Evolutionary conservation across 1,139 yeast species (phyloP).

Genomic region (Meyerozyma elateridarum): DNA sequence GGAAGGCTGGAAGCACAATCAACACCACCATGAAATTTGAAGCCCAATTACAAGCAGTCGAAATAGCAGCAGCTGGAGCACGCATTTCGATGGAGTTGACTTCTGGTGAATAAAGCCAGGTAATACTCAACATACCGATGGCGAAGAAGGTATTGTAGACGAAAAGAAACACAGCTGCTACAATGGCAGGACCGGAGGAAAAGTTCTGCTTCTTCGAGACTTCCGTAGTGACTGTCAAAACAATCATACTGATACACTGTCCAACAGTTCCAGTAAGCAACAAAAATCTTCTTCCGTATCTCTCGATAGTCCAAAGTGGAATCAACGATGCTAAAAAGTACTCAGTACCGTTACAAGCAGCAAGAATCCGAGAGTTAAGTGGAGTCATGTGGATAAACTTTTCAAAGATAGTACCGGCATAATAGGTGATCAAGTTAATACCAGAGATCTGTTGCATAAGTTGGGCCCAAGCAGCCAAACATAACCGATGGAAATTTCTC

Average conservation of each 20-base stretch:
- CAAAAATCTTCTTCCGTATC: slow-evolving; percentile 49
- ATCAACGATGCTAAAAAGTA: slow-evolving; percentile 41
- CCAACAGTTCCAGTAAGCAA: slow-evolving; percentile 52
- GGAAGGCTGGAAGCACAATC: slow-evolving; percentile 34
- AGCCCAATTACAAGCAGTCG: slow-evolving; percentile 36
- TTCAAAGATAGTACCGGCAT: slow-evolving; percentile 45
- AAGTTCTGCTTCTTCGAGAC: not conserved
- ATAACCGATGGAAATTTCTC: slow-evolving; percentile 44
- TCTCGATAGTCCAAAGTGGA: slow-evolving; percentile 45
- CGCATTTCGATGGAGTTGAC: slow-evolving; percentile 18
- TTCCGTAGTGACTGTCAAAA: slow-evolving; percentile 23
- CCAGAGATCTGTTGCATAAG: slow-evolving; percentile 43
- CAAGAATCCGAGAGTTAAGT: slow-evolving; percentile 31
- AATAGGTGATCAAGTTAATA: slow-evolving; percentile 35
- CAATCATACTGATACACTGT: slow-evolving; percentile 30
- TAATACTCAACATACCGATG: slow-evolving; percentile 24
- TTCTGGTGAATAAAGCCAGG: slow-evolving; percentile 3
- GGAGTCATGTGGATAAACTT: slow-evolving; percentile 36
- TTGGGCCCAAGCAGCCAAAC: slow-evolving; percentile 45
- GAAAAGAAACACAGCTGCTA: slow-evolving; percentile 34
- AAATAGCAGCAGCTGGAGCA: slow-evolving; percentile 34
- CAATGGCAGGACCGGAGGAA: slow-evolving; percentile 17
- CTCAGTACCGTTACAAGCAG: slow-evolving; percentile 36
- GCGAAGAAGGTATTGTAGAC: slow-evolving; percentile 34
- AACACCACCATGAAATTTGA: slow-evolving; percentile 32